These are phyloP conservation scores for Penicillium sp. DNA, from an alignment of 2,329 filamentous ascomycete species.

Conservation along the genomic window DNA sequence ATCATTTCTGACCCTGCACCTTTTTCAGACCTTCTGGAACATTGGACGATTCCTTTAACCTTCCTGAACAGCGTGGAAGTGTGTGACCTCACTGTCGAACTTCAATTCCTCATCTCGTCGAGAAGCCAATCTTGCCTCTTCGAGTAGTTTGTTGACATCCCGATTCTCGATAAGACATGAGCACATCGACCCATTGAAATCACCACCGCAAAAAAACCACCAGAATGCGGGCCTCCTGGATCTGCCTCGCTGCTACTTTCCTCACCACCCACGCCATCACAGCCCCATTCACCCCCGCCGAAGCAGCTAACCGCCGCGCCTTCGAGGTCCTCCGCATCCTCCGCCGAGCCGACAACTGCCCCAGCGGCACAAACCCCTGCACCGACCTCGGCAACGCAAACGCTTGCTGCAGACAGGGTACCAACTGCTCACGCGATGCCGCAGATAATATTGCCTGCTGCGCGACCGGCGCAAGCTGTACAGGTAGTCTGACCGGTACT, in stretches of 20 bases:
- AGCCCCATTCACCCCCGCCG: slow-evolving; percentile 33
- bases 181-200: not conserved
- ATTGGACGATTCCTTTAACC: not conserved
- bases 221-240: slow-evolving; percentile 39
- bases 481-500: slow-evolving; percentile 52
- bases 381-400: slow-evolving; percentile 53
- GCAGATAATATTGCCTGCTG: slow-evolving; percentile 64
- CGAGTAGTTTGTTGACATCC: slow-evolving; percentile 39
- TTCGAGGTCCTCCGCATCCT: slow-evolving; percentile 36
- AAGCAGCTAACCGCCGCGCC: slow-evolving; percentile 27
- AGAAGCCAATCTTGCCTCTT: slow-evolving; percentile 29
- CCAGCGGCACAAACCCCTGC: slow-evolving; percentile 56
- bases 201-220: not conserved
- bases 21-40: slow-evolving; percentile 1
- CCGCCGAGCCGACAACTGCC: slow-evolving; percentile 47
- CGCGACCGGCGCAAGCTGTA: slow-evolving; percentile 59
- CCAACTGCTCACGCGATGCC: slow-evolving; percentile 58
- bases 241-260: slow-evolving; percentile 35
- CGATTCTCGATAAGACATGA: slow-evolving; percentile 14
- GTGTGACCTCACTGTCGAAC: not conserved
- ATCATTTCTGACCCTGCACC: slow-evolving; percentile 17
- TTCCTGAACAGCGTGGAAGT: too few species aligned
- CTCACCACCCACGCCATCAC: slow-evolving; percentile 32
- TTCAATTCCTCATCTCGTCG: not conserved
- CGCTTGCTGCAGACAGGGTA: slow-evolving; percentile 58